Evolutionary conservation across 768 basidiomycete genomes (phyloP).

Genomic region (Termitomyces bulborhizus): DNA sequence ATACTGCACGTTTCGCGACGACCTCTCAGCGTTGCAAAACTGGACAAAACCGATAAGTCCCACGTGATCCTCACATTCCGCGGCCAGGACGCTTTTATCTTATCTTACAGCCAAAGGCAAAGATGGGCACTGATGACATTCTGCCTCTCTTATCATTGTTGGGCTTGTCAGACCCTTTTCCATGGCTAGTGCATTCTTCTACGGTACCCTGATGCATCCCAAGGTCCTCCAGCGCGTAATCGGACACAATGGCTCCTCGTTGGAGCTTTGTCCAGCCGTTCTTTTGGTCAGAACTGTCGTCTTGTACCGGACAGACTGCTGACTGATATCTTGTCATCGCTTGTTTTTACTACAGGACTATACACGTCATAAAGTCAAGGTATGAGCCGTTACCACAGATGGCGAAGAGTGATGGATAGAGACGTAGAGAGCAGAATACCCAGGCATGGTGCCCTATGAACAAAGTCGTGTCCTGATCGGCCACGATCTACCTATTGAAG

Average conservation of each 20-base stretch:
- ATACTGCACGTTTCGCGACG: neutral
- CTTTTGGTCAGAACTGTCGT: slow-evolving; percentile 46
- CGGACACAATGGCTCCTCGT: slow-evolving; percentile 52
- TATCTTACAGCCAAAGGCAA: neutral
- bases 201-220: slow-evolving; percentile 89
- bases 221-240: slow-evolving; percentile 76
- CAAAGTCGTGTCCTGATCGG: slow-evolving; percentile 42
- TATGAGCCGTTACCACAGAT: slow-evolving; percentile 19
- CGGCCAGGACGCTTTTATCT: neutral
- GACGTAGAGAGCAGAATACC: slow-evolving; percentile 66
- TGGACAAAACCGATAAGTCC: neutral
- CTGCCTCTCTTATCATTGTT: neutral
- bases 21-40: neutral
- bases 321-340: neutral
- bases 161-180: neutral
- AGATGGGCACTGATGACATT: neutral
- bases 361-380: slow-evolving; percentile 77
- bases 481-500: slow-evolving; percentile 48
- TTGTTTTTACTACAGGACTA: slow-evolving; percentile 43
- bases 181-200: slow-evolving; percentile 59
- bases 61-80: neutral
- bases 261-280: slow-evolving; percentile 69
- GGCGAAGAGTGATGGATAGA: neutral
- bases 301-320: neutral
- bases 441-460: slow-evolving; percentile 65